Evolutionary conservation across 768 basidiomycete genomes (phyloP).

Genomic region (Leccinellum albellum): DNA sequence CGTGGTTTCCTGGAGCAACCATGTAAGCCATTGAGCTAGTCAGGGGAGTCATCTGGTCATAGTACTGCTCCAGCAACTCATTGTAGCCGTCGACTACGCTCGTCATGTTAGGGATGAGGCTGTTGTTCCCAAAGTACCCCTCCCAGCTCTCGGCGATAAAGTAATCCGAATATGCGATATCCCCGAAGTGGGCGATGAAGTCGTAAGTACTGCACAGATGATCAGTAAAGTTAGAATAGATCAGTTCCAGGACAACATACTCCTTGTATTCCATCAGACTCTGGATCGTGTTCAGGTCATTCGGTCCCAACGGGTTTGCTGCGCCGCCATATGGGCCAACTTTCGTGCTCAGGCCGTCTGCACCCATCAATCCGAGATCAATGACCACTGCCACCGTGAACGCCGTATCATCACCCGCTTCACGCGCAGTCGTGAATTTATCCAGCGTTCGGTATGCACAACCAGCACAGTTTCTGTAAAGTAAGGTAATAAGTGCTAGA

Average conservation of each 20-base stretch:
- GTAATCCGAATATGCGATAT: slow-evolving; percentile 27
- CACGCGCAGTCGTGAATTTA: slow-evolving; percentile 24
- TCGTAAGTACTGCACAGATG: slow-evolving; percentile 17
- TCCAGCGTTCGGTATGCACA: slow-evolving; percentile 25
- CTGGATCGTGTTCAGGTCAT: slow-evolving; percentile 28
- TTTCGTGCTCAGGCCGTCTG: slow-evolving; percentile 27
- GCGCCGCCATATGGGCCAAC: slow-evolving; percentile 24
- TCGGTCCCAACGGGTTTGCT: slow-evolving; percentile 21
- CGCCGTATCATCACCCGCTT: slow-evolving; percentile 14
- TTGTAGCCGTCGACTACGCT: slow-evolving; percentile 25
- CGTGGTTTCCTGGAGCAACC: slow-evolving; percentile 27
- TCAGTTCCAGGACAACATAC: slow-evolving; percentile 5
- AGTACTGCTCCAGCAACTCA: slow-evolving; percentile 23
- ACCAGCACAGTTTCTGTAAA: slow-evolving; percentile 22
- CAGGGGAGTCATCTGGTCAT: slow-evolving; percentile 26
- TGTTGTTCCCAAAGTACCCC: slow-evolving; percentile 28
- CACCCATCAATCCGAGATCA: slow-evolving; percentile 28
- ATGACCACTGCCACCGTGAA: slow-evolving; percentile 26
- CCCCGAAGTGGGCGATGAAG: slow-evolving; percentile 26
- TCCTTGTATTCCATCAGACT: slow-evolving; percentile 27
- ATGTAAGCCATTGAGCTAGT: slow-evolving; percentile 26
- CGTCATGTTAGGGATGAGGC: slow-evolving; percentile 23
- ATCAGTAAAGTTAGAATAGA: background rate
- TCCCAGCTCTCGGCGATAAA: slow-evolving; percentile 30
- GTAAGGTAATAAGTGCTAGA: background rate